phyloP scores from a whole-genome alignment of 2,329 filamentous ascomycete species.

The Fusarium piperis region DNA sequence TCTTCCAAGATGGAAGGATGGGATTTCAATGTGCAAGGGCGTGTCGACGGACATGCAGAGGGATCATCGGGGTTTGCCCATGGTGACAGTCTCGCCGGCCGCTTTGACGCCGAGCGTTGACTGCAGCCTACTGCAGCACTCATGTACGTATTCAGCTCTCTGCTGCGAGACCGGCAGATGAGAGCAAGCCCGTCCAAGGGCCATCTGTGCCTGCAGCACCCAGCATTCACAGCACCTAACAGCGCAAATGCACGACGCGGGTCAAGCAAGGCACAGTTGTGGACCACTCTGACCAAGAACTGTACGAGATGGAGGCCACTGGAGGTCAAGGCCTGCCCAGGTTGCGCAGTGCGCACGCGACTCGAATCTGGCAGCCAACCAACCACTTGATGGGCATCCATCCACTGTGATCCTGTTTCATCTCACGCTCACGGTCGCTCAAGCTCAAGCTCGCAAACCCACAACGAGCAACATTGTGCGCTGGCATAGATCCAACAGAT shows the following conservation, averaged over 20 bases:
- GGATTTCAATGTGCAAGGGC: neutral
- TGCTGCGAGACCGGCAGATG: conserved; percentile 36
- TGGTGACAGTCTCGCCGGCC: neutral
- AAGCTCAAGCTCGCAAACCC: neutral
- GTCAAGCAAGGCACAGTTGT: conserved; percentile 1
- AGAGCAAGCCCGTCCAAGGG: conserved; percentile 10
- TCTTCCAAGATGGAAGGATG: neutral
- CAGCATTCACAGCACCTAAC: conserved; percentile 33
- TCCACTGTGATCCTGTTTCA: neutral
- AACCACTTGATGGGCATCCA: neutral
- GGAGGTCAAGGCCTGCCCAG: conserved; percentile 1
- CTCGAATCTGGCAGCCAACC: conserved; percentile 4
- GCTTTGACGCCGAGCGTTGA: neutral
- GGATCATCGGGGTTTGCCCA: neutral
- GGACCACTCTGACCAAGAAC: neutral
- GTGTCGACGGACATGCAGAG: neutral
- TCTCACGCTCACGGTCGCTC: neutral
- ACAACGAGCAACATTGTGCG: neutral
- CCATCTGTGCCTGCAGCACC: conserved; percentile 19
- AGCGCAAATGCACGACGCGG: conserved; percentile 8
- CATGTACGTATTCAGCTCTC: conserved; percentile 16
- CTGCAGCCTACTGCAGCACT: conserved; percentile 15
- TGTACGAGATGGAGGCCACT: neutral
- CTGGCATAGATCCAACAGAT: neutral
- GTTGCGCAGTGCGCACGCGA: conserved; percentile 12